phyloP scores from a whole-genome alignment of 345 rosid genomes.

The Moricandia arvensis region DNA sequence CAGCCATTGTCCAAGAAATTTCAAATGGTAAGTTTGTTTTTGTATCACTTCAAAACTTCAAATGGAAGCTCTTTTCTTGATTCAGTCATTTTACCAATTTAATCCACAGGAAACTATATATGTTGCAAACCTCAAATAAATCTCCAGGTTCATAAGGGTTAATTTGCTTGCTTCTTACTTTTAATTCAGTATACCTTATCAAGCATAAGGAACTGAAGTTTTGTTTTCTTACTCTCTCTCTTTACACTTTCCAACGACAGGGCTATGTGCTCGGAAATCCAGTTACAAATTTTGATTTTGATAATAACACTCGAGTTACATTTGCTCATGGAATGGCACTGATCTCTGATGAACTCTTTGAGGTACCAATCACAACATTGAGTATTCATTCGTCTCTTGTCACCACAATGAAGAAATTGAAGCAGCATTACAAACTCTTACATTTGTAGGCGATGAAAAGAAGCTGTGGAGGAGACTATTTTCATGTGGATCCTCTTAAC shows the following conservation, averaged over 20 bases:
- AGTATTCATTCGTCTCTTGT: neutral
- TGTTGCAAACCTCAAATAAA: slow-evolving; percentile 46
- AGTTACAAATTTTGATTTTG: slow-evolving; percentile 32
- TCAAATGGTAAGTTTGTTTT: slow-evolving; percentile 10
- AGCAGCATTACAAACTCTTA: neutral
- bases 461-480: slow-evolving; percentile 42
- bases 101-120: slow-evolving; percentile 53
- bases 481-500: slow-evolving; percentile 33
- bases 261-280: slow-evolving; percentile 70
- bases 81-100: neutral
- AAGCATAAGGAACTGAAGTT: neutral
- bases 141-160: slow-evolving; percentile 48
- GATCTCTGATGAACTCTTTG: slow-evolving; percentile 56
- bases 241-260: slow-evolving; percentile 24
- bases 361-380: slow-evolving; percentile 31
- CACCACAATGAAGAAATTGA: neutral
- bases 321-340: slow-evolving; percentile 50
- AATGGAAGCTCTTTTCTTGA: neutral
- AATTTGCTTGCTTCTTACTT: slow-evolving; percentile 4
- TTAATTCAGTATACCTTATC: neutral
- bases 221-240: neutral
- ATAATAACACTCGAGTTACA: slow-evolving; percentile 40
- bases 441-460: slow-evolving; percentile 46
- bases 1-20: neutral
- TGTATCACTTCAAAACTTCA: neutral